Evolutionary conservation across 148 eudicot genomes (phyloP).

Genomic region (Dianthus caryophyllus): DNA sequence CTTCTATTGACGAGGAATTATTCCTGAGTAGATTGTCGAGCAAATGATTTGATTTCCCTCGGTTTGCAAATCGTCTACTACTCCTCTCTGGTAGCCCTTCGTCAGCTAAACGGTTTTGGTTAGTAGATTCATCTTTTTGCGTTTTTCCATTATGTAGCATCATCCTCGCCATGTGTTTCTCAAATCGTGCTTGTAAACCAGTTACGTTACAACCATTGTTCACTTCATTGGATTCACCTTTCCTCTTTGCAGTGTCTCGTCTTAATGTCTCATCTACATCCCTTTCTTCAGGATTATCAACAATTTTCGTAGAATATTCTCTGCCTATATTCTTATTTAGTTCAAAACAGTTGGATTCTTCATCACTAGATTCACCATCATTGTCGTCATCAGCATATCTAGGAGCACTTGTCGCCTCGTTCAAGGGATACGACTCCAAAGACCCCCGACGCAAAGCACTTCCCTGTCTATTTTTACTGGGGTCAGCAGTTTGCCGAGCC

Average conservation of each 20-base stretch:
- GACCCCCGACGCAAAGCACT: slow-evolving; percentile 43
- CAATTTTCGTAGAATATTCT: slow-evolving; percentile 14
- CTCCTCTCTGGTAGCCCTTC: slow-evolving; percentile 27
- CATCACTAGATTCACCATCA: slow-evolving; percentile 33
- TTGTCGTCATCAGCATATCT: slow-evolving; percentile 47
- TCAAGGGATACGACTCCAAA: slow-evolving; percentile 61
- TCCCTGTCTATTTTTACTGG: slow-evolving; percentile 20
- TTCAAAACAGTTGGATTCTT: slow-evolving; percentile 45
- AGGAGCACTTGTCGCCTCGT: slow-evolving; percentile 61
- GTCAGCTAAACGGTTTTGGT: slow-evolving; percentile 21
- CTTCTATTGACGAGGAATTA: slow-evolving; percentile 45
- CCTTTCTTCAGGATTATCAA: slow-evolving; percentile 20
- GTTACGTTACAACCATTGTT: slow-evolving; percentile 27
- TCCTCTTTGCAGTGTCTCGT: slow-evolving; percentile 27
- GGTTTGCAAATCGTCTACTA: slow-evolving; percentile 33
- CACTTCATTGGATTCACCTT: slow-evolving; percentile 21
- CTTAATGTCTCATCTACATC: slow-evolving; percentile 21
- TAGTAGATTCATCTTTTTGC: slow-evolving; percentile 20
- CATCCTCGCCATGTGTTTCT: slow-evolving; percentile 36
- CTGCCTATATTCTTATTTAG: slow-evolving; percentile 32
- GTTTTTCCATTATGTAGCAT: slow-evolving; percentile 22
- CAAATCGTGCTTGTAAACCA: slow-evolving; percentile 37
- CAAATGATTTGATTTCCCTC: slow-evolving; percentile 28
- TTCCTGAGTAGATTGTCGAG: slow-evolving; percentile 29
- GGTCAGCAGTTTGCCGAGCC: slow-evolving; percentile 34